phyloP scores from a whole-genome alignment of 768 basidiomycete genomes.

The Serendipita sp. region DNA sequence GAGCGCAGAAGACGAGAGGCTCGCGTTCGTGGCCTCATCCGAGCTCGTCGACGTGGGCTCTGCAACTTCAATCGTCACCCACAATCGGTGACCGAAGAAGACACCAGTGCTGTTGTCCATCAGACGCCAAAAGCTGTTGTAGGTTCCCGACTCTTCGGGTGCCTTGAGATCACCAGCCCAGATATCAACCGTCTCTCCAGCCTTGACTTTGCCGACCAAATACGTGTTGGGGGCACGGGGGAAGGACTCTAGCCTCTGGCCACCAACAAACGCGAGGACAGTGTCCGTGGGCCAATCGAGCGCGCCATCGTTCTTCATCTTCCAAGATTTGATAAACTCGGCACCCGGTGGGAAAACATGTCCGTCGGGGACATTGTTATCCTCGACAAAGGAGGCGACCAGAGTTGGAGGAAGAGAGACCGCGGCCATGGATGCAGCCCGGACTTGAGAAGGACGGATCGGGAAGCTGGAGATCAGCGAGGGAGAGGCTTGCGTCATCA shows the following conservation, averaged over 20 bases:
- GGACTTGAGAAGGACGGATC: background rate
- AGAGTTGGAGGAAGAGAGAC: conserved; percentile 17
- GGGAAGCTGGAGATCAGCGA: background rate
- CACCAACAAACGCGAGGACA: conserved; percentile 53
- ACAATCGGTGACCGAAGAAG: conserved; percentile 57
- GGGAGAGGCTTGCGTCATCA: background rate
- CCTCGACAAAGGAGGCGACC: conserved; percentile 42
- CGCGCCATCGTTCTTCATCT: conserved; percentile 47
- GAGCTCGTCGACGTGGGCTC: background rate
- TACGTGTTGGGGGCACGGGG: conserved; percentile 20
- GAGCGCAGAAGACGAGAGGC: conserved; percentile 6
- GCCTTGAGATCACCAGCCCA: conserved; percentile 70
- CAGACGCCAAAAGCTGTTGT: conserved; percentile 64
- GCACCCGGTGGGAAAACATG: conserved; percentile 69
- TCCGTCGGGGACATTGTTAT: conserved; percentile 59
- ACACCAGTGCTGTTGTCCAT: conserved; percentile 35
- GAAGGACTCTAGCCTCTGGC: conserved; percentile 37
- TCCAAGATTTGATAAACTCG: conserved; percentile 76
- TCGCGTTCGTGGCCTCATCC: conserved; percentile 7
- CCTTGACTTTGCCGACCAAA: conserved; percentile 38
- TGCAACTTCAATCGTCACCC: conserved; percentile 16
- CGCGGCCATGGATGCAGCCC: background rate
- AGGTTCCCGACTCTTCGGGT: conserved; percentile 55
- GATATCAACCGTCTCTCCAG: conserved; percentile 45
- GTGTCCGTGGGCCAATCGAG: conserved; percentile 54